phyloP scores from a whole-genome alignment of 768 basidiomycete species.

The Sarcodon aspratus region DNA sequence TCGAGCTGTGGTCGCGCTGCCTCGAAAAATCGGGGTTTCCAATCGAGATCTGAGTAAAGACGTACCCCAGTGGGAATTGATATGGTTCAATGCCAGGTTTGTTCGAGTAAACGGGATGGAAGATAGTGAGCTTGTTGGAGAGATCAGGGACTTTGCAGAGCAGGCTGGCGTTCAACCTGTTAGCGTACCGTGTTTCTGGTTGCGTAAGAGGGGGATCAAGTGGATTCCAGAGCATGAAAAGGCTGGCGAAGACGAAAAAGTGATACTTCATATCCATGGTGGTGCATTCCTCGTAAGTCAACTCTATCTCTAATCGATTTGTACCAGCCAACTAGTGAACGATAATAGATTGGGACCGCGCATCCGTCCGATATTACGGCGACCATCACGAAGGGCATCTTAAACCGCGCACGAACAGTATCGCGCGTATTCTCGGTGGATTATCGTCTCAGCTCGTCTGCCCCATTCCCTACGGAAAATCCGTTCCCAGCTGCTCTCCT shows the following conservation, averaged over 20 bases:
- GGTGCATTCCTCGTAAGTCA: conserved; percentile 13
- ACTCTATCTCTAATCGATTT: not conserved
- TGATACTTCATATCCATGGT: conserved; percentile 22
- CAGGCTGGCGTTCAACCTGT: conserved; percentile 11
- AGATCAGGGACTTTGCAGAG: conserved; percentile 15
- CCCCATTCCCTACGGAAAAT: conserved; percentile 18
- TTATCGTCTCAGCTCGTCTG: conserved; percentile 28
- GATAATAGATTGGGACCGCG: conserved; percentile 5
- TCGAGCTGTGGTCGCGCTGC: not conserved
- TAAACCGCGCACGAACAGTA: conserved; percentile 5
- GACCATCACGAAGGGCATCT: conserved; percentile 7
- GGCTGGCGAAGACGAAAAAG: conserved; percentile 18
- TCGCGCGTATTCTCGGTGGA: conserved; percentile 28
- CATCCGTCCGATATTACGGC: conserved; percentile 2
- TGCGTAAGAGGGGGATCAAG: conserved; percentile 4
- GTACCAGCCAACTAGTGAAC: not conserved
- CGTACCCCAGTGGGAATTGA: not conserved
- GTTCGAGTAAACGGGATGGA: conserved; percentile 7
- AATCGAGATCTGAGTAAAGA: not conserved
- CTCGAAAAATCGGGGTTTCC: not conserved
- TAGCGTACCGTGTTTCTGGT: conserved; percentile 15
- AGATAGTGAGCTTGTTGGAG: conserved; percentile 8
- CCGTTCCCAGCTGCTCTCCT: conserved; percentile 43
- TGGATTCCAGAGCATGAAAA: conserved; percentile 8
- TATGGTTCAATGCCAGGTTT: conserved; percentile 3